phyloP scores from a whole-genome alignment of 2,329 filamentous ascomycete genomes.

The Alternaria dauci region DNA sequence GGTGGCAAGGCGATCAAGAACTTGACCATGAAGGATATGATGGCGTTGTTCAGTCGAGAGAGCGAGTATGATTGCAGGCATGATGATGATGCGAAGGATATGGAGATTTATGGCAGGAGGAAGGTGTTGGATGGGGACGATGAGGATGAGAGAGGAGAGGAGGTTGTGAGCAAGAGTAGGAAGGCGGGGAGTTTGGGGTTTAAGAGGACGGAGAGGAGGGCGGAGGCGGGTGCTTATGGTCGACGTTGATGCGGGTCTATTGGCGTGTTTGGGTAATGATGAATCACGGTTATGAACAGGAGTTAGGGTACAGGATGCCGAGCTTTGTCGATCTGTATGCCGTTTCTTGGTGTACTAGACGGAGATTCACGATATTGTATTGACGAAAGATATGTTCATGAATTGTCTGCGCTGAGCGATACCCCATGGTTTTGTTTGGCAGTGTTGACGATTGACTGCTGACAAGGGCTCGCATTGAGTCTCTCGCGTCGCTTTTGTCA shows the following conservation, averaged over 20 bases:
- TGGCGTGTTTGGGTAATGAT: not conserved
- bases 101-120: slow-evolving; percentile 47
- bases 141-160: slow-evolving; percentile 20
- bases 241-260: not conserved
- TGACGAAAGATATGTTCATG: not conserved
- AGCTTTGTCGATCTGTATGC: not conserved
- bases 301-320: not conserved
- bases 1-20: slow-evolving; percentile 80
- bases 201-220: slow-evolving; percentile 21
- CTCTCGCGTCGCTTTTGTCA: not conserved
- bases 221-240: slow-evolving; percentile 55
- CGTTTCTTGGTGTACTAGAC: not conserved
- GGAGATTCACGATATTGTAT: not conserved
- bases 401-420: not conserved
- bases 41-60: slow-evolving; percentile 84
- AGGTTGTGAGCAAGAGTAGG: slow-evolving; percentile 22
- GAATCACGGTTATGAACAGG: not conserved
- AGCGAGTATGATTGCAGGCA: slow-evolving; percentile 61
- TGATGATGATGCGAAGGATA: slow-evolving; percentile 48
- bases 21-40: slow-evolving; percentile 89
- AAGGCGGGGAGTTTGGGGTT: slow-evolving; percentile 44
- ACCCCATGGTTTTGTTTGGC: too few species aligned
- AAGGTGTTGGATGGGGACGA: slow-evolving; percentile 37
- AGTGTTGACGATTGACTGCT: too few species aligned
- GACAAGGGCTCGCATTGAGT: too few species aligned